phyloP scores from a whole-genome alignment of 805 yeast genomes.

The Pichia paraexigua region DNA sequence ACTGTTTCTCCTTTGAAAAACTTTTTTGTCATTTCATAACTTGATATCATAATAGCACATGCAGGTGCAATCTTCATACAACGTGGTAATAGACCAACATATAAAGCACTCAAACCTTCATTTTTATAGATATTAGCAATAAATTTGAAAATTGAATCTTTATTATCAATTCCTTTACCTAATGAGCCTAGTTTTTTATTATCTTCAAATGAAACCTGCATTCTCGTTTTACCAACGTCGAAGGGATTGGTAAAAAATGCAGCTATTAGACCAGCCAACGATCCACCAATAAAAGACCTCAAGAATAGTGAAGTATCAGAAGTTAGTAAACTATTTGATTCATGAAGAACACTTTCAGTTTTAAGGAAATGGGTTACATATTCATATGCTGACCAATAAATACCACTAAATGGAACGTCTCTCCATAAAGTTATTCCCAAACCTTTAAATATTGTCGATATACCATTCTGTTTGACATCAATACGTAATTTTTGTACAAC shows the following conservation, averaged over 20 bases:
- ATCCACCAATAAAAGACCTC: slow-evolving; percentile 73
- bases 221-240: slow-evolving; percentile 92
- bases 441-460: slow-evolving; percentile 69
- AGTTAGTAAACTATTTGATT: slow-evolving; percentile 4
- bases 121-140: slow-evolving; percentile 51
- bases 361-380: slow-evolving; percentile 28
- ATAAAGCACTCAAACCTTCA: slow-evolving; percentile 82
- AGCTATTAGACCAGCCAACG: slow-evolving; percentile 75
- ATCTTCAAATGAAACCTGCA: slow-evolving; percentile 54
- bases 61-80: slow-evolving; percentile 90
- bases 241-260: slow-evolving; percentile 89
- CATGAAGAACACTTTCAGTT: slow-evolving; percentile 15
- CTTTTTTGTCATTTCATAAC: slow-evolving; percentile 82
- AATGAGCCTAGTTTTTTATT: slow-evolving; percentile 10
- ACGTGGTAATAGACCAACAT: slow-evolving; percentile 80
- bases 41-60: slow-evolving; percentile 97
- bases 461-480: slow-evolving; percentile 51
- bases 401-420: slow-evolving; percentile 94
- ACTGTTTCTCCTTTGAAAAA: slow-evolving; percentile 28
- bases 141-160: slow-evolving; percentile 59
- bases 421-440: slow-evolving; percentile 86
- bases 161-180: slow-evolving; percentile 11
- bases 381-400: slow-evolving; percentile 90
- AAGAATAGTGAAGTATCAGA: slow-evolving; percentile 29
- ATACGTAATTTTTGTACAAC: slow-evolving; percentile 24